Evolutionary conservation across 352 stramenopile species (phyloP), one percentile per base, ranked within the genome.

Genomic region (Globisporangium lucens): DNA sequence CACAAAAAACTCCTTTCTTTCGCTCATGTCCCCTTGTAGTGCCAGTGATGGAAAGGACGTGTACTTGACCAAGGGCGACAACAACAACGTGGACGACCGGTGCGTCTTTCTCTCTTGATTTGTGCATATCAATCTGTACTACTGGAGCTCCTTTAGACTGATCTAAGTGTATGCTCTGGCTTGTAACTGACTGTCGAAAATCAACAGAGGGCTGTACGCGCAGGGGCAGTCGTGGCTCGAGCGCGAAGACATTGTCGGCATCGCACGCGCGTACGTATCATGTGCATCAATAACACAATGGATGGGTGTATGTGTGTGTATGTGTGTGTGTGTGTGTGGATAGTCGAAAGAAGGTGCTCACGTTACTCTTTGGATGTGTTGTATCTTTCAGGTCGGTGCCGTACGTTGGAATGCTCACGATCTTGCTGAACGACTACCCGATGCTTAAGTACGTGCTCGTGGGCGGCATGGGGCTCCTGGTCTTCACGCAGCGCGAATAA

Each of bases 391-490:
- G 87, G 24, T 99, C 95, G 7, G 82, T 99, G 63, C 94, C 97
- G 56, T 99, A 99, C 86, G 93, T 98, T 1, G 97, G 97, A 8
- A 99, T 99, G 95, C 93, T 99, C 10, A 99, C 98, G 10, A 99
- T 99, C 76, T 87, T 99, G 38, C 80, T 99, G 59, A 99, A 99
- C 82, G 97, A 99, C 82, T 99, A 99, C 83, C 97, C 97, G 20
- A 87, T 97, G 63, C 83, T 99, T 67, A 99, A 99, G 84, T 90
- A 88, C 60, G 51, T 91, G 51, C 66, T 93, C 56, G 83, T 95
- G 41, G 87, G 83, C 17, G 78, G 84, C 51, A 94, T 95, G 84
- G 87, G 73, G 5, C 68, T 95, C 52, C 71, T 95, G 10, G 87
- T 92, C 27, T 89, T 95, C 66, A 95, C 85, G 8, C 85, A 94